Base-by-base conservation (phyloP, 2,329 filamentous ascomycete species). In the Claviceps quebecensis region DNA sequence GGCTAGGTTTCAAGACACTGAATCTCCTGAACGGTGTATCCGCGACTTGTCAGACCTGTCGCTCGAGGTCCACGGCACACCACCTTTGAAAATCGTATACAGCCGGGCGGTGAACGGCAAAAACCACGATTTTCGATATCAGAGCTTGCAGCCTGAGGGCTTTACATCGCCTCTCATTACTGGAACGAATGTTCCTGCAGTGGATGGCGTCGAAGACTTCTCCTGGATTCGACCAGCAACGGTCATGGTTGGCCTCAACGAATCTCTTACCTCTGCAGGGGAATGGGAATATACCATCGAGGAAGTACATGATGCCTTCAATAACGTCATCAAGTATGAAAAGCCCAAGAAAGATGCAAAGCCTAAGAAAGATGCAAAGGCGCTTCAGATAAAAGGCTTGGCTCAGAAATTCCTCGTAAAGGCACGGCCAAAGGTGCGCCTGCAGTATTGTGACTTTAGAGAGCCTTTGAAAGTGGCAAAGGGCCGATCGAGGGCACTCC, bases 81-180 rank as follows among this genome's bases (percentile, higher is more conserved):
- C 94, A 2, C 93, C 93, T 3, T 73, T 98, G 56, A 90, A 90
- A 64, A 86, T 98, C 59, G 87, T 87, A 59, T 98, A 98, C 67
- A 93, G 87, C 60, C 84, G 89, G 50, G 84, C 82, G 6, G 83
- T 95, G 58, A 95, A 97, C 59, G 81, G 82, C 55, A 84, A 86
- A 56, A 82, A 94, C 56, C 83, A 84, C 59, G 87, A 86, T 54
- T 88, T 90, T 58, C 88, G 91, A 56, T 91, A 95, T 59, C 90
- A 97, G 67, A 95, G 87, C 61, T 80, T 98, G 45, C 90, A 95
- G 59, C 90, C 93, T 0, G 89, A 96, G 47, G 86, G 87, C 38
- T 84, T 90, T 60, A 74, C 78, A 3, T 95, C 88, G 1, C 88
- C 89, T 1, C 72, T 95, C 38, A 69, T 85, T n/a, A 77, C 77